These are phyloP conservation scores for Mortierella sp. DNA, from an alignment of 371 early-diverging fungal genomes.

Conservation along the genomic window DNA sequence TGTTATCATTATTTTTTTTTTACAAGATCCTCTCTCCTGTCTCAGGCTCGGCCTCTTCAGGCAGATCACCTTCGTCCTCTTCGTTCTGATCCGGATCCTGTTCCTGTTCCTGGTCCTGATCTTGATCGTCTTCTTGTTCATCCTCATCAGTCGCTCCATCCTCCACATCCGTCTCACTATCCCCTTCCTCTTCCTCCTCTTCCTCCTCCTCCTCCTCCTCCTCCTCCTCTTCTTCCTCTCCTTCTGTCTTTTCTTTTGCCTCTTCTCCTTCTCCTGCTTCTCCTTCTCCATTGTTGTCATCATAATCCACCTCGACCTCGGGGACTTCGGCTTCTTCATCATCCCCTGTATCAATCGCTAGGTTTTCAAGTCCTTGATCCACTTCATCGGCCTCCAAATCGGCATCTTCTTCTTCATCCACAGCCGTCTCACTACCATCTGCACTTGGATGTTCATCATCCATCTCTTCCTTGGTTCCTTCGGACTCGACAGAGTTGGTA, in stretches of 20 bases:
- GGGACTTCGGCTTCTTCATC: constrained; percentile 15
- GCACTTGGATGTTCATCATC: background rate
- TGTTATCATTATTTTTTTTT: too few species aligned
- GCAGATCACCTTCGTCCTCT: background rate
- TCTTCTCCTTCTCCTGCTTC: constrained; percentile 2
- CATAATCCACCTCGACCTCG: constrained; percentile 45
- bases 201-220: constrained; percentile 15
- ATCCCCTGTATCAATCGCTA: constrained; percentile 15
- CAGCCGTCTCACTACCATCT: constrained; percentile 6
- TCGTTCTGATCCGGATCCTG: constrained; percentile 5
- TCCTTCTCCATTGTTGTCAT: constrained; percentile 10
- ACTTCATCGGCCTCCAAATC: constrained; percentile 2
- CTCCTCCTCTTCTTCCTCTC: constrained; percentile 6
- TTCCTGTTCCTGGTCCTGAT: constrained; percentile 2
- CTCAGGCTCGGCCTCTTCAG: too few species aligned
- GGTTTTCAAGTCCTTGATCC: constrained; percentile 33
- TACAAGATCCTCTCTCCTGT: too few species aligned
- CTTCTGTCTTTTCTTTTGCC: background rate
- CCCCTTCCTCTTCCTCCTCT: constrained; percentile 7
- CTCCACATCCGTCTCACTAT: background rate
- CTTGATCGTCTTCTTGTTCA: background rate
- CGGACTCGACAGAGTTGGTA: background rate
- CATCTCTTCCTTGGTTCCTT: constrained; percentile 2
- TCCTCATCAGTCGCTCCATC: constrained; percentile 10
- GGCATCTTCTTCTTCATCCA: constrained; percentile 1